Evolutionary conservation across 2,329 filamentous ascomycete species (phyloP).

Genomic region (Hypoxylon sp.): DNA sequence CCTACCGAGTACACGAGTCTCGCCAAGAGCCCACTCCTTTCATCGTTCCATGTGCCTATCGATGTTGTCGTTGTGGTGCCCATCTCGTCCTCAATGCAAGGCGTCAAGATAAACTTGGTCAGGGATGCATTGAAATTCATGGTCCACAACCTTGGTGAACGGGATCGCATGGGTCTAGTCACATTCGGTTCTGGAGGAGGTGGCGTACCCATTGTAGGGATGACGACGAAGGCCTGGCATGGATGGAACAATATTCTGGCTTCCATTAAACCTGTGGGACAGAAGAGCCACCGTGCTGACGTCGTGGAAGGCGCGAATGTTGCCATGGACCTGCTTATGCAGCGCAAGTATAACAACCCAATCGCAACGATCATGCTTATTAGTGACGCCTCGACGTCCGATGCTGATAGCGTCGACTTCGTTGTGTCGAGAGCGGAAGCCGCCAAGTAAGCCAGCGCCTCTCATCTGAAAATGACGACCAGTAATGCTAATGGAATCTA

Average conservation of each 20-base stretch:
- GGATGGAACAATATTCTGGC: conserved; percentile 90
- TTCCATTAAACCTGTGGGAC: conserved; percentile 92
- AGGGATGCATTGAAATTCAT: conserved; percentile 94
- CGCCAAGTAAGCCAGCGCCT: conserved; percentile 79
- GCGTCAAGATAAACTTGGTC: conserved; percentile 96
- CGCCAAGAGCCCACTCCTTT: conserved; percentile 63
- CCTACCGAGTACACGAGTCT: conserved; percentile 92
- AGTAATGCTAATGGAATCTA: conserved; percentile 56
- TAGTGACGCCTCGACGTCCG: conserved; percentile 95
- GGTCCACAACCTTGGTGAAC: conserved; percentile 88
- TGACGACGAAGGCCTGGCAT: conserved; percentile 95
- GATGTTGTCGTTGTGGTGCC: conserved; percentile 97
- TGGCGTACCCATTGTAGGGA: conserved; percentile 94
- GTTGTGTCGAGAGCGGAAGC: conserved; percentile 97
- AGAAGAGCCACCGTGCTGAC: conserved; percentile 96
- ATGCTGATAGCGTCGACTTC: conserved; percentile 96
- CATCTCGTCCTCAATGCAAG: conserved; percentile 98
- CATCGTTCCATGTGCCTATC: conserved; percentile 86
- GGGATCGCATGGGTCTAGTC: conserved; percentile 96
- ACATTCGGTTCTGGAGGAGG: conserved; percentile 96
- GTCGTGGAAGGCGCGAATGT: conserved; percentile 98
- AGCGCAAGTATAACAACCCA: conserved; percentile 94
- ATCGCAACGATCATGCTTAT: conserved; percentile 96
- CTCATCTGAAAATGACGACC: conserved; percentile 2
- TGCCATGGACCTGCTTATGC: conserved; percentile 98